A percentile compares a stretch with the other conserved stretches of the same genome.
Evolutionary conservation across 2,329 filamentous ascomycete species (phyloP).

Genomic region (Penicillium sp.): DNA sequence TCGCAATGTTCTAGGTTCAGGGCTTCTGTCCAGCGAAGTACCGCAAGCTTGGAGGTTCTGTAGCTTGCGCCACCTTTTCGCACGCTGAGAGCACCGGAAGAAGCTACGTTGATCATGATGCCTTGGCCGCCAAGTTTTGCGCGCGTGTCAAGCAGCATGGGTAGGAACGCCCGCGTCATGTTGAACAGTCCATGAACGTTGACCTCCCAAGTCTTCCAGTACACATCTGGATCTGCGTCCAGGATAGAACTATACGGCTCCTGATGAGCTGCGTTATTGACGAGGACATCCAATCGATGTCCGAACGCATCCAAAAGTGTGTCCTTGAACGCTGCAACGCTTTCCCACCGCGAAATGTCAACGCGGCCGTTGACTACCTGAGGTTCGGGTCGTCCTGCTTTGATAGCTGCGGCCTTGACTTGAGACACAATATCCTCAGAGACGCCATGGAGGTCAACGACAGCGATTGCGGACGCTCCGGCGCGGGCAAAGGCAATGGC

Average conservation of each 20-base stretch:
- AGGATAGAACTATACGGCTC: constrained; percentile 22
- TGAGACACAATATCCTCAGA: too few species aligned
- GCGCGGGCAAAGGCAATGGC: too few species aligned
- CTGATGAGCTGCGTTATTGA: constrained; percentile 45
- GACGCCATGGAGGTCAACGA: too few species aligned
- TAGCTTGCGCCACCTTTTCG: constrained; percentile 40
- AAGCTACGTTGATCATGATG: constrained; percentile 35
- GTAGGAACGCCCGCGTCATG: constrained; percentile 32
- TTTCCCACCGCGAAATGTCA: constrained; percentile 36
- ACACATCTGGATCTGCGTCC: constrained; percentile 33
- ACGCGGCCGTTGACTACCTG: constrained; percentile 13
- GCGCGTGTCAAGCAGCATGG: constrained; percentile 15
- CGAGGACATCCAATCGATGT: constrained; percentile 40
- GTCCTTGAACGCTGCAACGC: constrained; percentile 14
- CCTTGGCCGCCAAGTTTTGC: constrained; percentile 15
- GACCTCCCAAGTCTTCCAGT: constrained; percentile 43
- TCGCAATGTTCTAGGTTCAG: constrained; percentile 40
- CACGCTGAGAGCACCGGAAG: constrained; percentile 34
- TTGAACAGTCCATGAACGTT: constrained; percentile 42
- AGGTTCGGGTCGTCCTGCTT: too few species aligned
- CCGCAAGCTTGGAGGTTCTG: constrained; percentile 43
- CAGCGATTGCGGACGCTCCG: too few species aligned
- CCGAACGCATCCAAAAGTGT: background rate
- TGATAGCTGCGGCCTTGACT: too few species aligned
- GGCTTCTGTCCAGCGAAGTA: constrained; percentile 43